phyloP scores from a whole-genome alignment of 148 eudicot genomes.

The Rhododendron mucronatum region DNA sequence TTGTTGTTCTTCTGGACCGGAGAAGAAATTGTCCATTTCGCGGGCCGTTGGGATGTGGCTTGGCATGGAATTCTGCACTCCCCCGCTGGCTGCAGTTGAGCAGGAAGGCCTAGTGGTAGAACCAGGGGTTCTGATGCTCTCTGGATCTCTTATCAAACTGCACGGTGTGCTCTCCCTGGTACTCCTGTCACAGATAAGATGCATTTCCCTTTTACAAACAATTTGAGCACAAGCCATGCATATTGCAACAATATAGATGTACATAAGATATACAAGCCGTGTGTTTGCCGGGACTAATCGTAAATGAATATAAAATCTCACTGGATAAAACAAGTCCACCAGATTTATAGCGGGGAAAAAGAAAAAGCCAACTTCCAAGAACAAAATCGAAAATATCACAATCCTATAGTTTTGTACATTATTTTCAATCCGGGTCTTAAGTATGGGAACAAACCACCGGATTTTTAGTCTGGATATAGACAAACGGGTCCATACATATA shows the following conservation, averaged over 20 bases:
- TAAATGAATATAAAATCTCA: not conserved
- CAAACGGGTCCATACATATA: not conserved
- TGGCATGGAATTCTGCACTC: constrained; percentile 15
- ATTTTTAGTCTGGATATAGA: not conserved
- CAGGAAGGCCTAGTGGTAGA: constrained; percentile 31
- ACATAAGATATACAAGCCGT: not conserved
- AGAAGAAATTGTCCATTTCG: constrained; percentile 46
- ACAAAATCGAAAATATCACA: not conserved
- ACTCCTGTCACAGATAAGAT: constrained; percentile 29
- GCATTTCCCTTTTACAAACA: not conserved
- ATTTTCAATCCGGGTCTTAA: not conserved
- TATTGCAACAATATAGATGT: not conserved
- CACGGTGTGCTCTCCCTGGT: constrained; percentile 63
- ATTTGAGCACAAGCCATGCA: not conserved
- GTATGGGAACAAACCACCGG: not conserved
- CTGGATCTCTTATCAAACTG: constrained; percentile 42
- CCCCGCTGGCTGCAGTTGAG: constrained; percentile 15
- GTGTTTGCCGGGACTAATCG: not conserved
- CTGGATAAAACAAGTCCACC: not conserved
- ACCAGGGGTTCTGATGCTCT: constrained; percentile 36
- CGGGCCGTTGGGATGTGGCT: constrained; percentile 27
- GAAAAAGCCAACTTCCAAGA: too few species aligned
- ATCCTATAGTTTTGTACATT: not conserved
- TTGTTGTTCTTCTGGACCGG: constrained; percentile 33
- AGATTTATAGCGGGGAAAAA: not conserved